Evolutionary conservation across 352 stramenopile species (phyloP).

Genomic region (Globisporangium paddicum): DNA sequence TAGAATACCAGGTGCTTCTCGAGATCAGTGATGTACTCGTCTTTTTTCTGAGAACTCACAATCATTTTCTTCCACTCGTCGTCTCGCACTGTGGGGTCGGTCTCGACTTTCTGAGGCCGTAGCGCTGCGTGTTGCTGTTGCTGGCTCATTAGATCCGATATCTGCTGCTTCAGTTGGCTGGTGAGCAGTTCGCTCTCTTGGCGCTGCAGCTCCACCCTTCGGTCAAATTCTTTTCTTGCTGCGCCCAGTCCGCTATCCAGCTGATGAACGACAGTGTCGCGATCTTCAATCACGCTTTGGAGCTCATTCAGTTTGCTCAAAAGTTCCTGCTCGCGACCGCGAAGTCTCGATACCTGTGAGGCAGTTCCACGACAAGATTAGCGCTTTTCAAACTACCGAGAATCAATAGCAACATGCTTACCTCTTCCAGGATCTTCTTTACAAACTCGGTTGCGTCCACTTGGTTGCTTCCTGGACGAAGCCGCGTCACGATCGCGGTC

Average conservation of each 20-base stretch:
- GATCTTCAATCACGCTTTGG: slow-evolving; percentile 37
- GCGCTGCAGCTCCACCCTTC: slow-evolving; percentile 44
- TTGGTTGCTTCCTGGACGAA: slow-evolving; percentile 12
- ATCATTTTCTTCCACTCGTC: slow-evolving; percentile 71
- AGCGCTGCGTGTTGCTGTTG: slow-evolving; percentile 15
- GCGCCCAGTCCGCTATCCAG: slow-evolving; percentile 57
- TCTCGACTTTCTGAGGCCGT: slow-evolving; percentile 13
- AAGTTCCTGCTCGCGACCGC: slow-evolving; percentile 42
- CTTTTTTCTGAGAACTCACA: slow-evolving; percentile 66
- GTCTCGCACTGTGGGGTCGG: slow-evolving; percentile 41
- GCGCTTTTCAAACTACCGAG: no score
- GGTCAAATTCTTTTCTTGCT: slow-evolving; percentile 69
- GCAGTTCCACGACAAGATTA: neutral
- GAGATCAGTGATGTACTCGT: slow-evolving; percentile 78
- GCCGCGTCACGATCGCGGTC: slow-evolving; percentile 21
- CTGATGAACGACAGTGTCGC: slow-evolving; percentile 41
- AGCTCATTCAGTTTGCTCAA: slow-evolving; percentile 30
- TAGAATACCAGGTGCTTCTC: slow-evolving; percentile 86
- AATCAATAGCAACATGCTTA: slow-evolving; percentile 8
- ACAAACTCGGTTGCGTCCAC: slow-evolving; percentile 22
- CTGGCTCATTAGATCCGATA: slow-evolving; percentile 24
- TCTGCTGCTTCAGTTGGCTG: slow-evolving; percentile 34
- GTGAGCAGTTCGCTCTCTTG: slow-evolving; percentile 33
- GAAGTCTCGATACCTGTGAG: slow-evolving; percentile 21
- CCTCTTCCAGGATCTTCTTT: slow-evolving; percentile 48